Percentiles rank a stretch among this genome's conserved stretches.
Evolutionary conservation across 164 flowering plant species (phyloP).

Genomic region (Liriodendron chinense): DNA sequence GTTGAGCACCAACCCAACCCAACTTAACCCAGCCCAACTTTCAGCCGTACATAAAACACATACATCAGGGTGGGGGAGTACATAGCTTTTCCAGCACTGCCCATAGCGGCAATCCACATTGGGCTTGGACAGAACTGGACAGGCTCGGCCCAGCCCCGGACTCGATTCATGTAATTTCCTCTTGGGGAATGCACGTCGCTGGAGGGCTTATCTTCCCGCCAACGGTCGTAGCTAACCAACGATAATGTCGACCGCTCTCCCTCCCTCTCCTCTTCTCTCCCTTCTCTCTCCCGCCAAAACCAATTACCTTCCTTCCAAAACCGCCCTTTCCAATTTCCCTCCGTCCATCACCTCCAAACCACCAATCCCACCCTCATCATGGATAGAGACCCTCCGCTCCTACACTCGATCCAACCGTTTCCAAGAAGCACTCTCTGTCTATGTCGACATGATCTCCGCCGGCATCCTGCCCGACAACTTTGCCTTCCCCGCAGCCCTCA

Average conservation of each 20-base stretch:
- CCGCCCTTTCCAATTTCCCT: not conserved
- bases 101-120: no score
- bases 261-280: not conserved
- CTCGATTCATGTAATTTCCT: no score
- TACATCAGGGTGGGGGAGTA: no score
- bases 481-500: constrained; percentile 69
- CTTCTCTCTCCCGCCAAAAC: constrained; percentile 11
- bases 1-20: no score
- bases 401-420: constrained; percentile 42
- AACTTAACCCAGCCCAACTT: no score
- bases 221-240: not conserved
- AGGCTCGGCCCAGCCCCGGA: no score
- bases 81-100: no score
- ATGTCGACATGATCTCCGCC: constrained; percentile 41
- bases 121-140: no score
- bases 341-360: not conserved
- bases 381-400: constrained; percentile 58
- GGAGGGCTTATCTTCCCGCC: not conserved
- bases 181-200: no score
- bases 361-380: constrained; percentile 29
- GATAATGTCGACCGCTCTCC: not conserved
- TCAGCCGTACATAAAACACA: no score
- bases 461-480: constrained; percentile 61
- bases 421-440: constrained; percentile 59
- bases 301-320: not conserved